phyloP scores from a whole-genome alignment of 2,329 filamentous ascomycete genomes.

The Lachnellula subtilissima region DNA sequence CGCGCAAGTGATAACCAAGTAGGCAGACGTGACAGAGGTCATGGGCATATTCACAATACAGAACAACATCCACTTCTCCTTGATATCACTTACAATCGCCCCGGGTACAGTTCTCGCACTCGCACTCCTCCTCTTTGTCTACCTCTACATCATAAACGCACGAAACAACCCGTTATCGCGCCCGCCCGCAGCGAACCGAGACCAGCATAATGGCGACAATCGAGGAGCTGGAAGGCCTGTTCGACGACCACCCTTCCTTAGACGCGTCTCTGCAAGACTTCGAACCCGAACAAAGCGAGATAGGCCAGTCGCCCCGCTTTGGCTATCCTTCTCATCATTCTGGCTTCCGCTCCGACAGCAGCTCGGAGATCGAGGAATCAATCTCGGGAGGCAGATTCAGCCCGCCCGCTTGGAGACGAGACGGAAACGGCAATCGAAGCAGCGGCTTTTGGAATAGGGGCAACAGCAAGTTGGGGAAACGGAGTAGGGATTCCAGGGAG shows the following conservation, averaged over 20 bases:
- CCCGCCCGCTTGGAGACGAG: conserved; percentile 56
- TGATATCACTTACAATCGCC: conserved; percentile 30
- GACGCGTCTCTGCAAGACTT: conserved; percentile 59
- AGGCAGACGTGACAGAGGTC: conserved; percentile 17
- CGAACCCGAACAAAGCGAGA: conserved; percentile 44
- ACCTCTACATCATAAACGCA: conserved; percentile 28
- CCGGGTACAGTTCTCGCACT: conserved; percentile 27
- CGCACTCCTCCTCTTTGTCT: conserved; percentile 24
- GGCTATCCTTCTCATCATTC: conserved; percentile 55
- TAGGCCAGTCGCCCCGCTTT: conserved; percentile 40
- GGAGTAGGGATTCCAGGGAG: conserved; percentile 51
- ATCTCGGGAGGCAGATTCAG: conserved; percentile 53
- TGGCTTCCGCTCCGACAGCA: conserved; percentile 52
- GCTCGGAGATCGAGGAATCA: conserved; percentile 38
- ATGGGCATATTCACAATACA: conserved; percentile 30
- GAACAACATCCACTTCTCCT: conserved; percentile 29
- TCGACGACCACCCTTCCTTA: conserved; percentile 55
- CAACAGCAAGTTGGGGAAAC: conserved; percentile 44
- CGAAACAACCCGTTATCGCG: conserved; percentile 20
- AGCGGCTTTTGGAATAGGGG: conserved; percentile 46
- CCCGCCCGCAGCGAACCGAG: not conserved
- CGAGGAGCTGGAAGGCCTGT: conserved; percentile 43
- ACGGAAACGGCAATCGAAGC: conserved; percentile 38
- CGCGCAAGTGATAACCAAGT: too few relatives aligned
- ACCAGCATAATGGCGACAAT: conserved; percentile 31